Percentiles rank a stretch among this genome's conserved stretches.
Evolutionary conservation across 352 stramenopile genomes (phyloP).

Genomic region (Pythium monospermum): DNA sequence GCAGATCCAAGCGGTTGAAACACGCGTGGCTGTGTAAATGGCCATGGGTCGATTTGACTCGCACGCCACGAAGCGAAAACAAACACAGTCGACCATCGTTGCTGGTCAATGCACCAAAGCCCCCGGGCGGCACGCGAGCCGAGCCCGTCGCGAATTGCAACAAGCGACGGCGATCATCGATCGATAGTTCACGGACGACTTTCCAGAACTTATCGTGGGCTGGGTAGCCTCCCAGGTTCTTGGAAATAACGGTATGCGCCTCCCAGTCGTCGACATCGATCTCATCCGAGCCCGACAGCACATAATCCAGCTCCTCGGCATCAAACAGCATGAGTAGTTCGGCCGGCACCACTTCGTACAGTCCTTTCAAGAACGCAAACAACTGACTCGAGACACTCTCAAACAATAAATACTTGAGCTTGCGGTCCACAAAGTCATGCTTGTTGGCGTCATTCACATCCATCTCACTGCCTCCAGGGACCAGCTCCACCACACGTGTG

Average conservation of each 20-base stretch:
- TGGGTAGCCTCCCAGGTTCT: slow-evolving; percentile 6
- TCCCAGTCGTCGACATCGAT: slow-evolving; percentile 92
- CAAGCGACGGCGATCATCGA: slow-evolving; percentile 21
- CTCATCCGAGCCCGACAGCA: slow-evolving; percentile 88
- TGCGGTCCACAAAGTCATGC: slow-evolving; percentile 87
- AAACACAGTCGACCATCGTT: slow-evolving; percentile 26
- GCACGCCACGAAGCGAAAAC: slow-evolving; percentile 18
- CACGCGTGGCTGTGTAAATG: slow-evolving; percentile 17
- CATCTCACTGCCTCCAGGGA: slow-evolving; percentile 46
- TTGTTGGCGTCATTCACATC: slow-evolving; percentile 94
- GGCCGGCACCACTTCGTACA: slow-evolving; percentile 91
- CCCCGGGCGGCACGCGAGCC: slow-evolving; percentile 23
- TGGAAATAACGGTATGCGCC: slow-evolving; percentile 36
- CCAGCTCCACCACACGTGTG: slow-evolving; percentile 37
- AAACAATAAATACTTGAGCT: slow-evolving; percentile 87
- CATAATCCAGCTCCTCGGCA: slow-evolving; percentile 90
- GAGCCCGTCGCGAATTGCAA: slow-evolving; percentile 40
- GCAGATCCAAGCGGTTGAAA: slow-evolving; percentile 17
- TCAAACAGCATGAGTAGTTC: slow-evolving; percentile 91
- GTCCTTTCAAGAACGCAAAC: slow-evolving; percentile 75
- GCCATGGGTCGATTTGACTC: not conserved
- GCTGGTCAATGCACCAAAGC: slow-evolving; percentile 24
- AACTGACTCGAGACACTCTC: slow-evolving; percentile 75
- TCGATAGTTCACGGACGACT: slow-evolving; percentile 51
- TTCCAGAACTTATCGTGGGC: slow-evolving; percentile 13